Base-by-base conservation (phyloP, 192 early-diverging fungal species). In the Coemansia sp. region DNA sequence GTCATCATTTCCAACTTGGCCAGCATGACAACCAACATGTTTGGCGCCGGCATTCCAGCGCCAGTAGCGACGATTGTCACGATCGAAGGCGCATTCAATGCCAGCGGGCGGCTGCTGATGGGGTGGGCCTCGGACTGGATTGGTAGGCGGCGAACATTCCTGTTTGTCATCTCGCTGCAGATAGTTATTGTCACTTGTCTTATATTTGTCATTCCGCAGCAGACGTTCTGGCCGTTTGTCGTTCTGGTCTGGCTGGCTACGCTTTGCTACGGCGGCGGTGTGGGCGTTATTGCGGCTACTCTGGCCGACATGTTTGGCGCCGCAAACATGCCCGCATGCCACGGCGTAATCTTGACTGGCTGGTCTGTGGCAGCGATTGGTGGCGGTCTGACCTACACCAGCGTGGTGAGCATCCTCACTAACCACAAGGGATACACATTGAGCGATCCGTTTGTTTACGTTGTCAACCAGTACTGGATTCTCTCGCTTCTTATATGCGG, bases 231-330 rank as follows among this genome's bases (percentile, higher is more conserved):
- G 70, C 70, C 75, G 7, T 86, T 82, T 69, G 67, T 88, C 17
- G 49, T 82, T 18, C 65, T 80, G 8, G 78, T 84, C 49, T 87
- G 84, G 80, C 31, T 81, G 36, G 80, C 86, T 25, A 85, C 86
- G 0, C 55, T 83, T 6, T 86, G 82, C 70, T 90, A 88, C 50
- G 88, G 88, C 18, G 85, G 82, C 17, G 88, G 88, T 8, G 88
- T 90, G 31, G 85, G 86, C 21, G 79, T 85, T 55, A 86, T 90
- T 52, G 86, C 86, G 1, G 86, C 86, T 7, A 86, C 85, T 59
- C 59, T 90, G 26, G 81, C 85, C 10, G 88, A 90, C 54, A 85
- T 86, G 82, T 90, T 90, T 65, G 86, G 86, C n/a, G 79, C 83
- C n/a, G 74, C 83, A 21, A 90, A 90, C 69, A 83, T 86, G 62